Conservation (phyloP, 2,329 filamentous ascomycete species). For the Clarireedia hainanense region DNA sequence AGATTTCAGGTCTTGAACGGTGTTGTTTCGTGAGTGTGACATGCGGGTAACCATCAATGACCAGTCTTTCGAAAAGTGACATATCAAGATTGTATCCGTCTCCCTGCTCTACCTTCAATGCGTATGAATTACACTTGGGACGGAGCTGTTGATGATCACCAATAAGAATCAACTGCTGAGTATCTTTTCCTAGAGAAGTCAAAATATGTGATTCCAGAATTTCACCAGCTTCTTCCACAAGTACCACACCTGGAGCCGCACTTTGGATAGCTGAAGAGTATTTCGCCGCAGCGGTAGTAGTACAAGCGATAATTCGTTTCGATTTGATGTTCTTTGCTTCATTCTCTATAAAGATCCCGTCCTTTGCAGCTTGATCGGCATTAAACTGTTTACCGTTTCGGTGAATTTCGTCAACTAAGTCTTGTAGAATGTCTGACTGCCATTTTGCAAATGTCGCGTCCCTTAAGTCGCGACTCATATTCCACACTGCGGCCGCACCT, state of each 20-base stretch:
- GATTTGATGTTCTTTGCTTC: constrained; percentile 38
- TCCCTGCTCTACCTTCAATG: constrained; percentile 53
- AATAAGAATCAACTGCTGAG: constrained; percentile 60
- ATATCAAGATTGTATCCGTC: constrained; percentile 59
- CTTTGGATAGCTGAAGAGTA: constrained; percentile 46
- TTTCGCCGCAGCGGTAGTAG: constrained; percentile 62
- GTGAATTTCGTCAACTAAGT: constrained; percentile 38
- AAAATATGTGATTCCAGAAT: constrained; percentile 63
- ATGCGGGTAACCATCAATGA: constrained; percentile 46
- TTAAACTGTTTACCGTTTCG: constrained; percentile 36
- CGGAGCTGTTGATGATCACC: constrained; percentile 68
- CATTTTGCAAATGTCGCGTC: constrained; percentile 34
- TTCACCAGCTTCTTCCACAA: constrained; percentile 68
- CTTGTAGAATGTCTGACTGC: constrained; percentile 39
- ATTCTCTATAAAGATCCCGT: constrained; percentile 37
- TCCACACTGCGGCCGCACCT: constrained; percentile 42
- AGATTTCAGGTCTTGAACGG: constrained; percentile 63
- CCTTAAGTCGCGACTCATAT: constrained; percentile 35
- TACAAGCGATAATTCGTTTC: constrained; percentile 60
- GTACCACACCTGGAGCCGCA: constrained; percentile 45
- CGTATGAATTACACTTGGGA: constrained; percentile 53
- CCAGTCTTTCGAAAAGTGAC: constrained; percentile 62
- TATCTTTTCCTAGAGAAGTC: constrained; percentile 45
- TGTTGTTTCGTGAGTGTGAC: constrained; percentile 53
- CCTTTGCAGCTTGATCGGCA: constrained; percentile 33